phyloP scores from a whole-genome alignment of 202 grass and related monocot genomes.

The Carex sylvatica region DNA sequence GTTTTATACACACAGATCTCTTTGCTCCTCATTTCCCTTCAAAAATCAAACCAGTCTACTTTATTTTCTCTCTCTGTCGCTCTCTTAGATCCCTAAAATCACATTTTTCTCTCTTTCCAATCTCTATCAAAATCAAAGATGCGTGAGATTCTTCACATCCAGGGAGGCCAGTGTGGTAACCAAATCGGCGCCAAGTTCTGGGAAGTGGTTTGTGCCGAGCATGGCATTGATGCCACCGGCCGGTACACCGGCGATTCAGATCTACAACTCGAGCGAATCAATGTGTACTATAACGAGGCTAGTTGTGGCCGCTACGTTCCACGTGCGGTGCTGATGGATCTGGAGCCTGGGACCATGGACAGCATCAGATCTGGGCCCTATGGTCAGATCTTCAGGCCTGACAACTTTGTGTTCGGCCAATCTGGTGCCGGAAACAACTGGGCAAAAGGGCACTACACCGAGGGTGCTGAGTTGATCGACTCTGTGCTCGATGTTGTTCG shows the following conservation, averaged over 20 bases:
- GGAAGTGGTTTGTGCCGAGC: conserved; percentile 64
- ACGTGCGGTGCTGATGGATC: conserved; percentile 56
- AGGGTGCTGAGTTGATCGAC: conserved; percentile 53
- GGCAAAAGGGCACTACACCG: conserved; percentile 57
- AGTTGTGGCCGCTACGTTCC: conserved; percentile 35
- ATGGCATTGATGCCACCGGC: conserved; percentile 40
- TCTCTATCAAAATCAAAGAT: conserved; percentile 27
- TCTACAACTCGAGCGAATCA: conserved; percentile 46
- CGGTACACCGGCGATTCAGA: conserved; percentile 34
- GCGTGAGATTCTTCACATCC: conserved; percentile 53
- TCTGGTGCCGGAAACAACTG: conserved; percentile 58
- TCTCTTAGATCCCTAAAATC: neutral
- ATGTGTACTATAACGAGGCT: conserved; percentile 56
- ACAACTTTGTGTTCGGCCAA: conserved; percentile 57
- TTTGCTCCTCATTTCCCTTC: neutral
- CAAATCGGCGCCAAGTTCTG: conserved; percentile 73
- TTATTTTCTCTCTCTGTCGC: neutral
- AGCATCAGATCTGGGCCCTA: conserved; percentile 47
- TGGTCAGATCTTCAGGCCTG: conserved; percentile 55
- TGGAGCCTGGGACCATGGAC: conserved; percentile 58
- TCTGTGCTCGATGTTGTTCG: conserved; percentile 52
- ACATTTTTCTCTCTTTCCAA: neutral
- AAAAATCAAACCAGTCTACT: conserved; percentile 1
- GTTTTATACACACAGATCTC: neutral
- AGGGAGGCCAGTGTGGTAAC: conserved; percentile 53